A percentile compares a stretch with the other conserved stretches of the same genome.
phyloP scores from a whole-genome alignment of 2,329 filamentous ascomycete species.

The Calonectria pseudoreteaudii region DNA sequence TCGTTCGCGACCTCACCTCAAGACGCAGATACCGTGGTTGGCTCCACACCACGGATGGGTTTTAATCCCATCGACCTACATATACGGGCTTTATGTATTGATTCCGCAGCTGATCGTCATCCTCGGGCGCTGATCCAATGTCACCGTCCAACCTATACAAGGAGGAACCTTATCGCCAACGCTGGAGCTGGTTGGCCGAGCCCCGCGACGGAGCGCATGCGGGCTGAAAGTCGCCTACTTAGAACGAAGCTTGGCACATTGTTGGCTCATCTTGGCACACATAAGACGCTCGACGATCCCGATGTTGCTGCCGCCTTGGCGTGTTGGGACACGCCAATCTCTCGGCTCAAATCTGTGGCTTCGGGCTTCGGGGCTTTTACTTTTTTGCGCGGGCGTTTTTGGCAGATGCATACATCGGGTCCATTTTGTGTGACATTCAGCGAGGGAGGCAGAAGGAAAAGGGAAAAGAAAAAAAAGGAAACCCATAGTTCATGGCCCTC shows the following conservation, averaged over 20 bases:
- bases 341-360: not conserved
- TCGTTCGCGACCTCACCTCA: not conserved
- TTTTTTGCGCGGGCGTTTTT: not conserved
- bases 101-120: not conserved
- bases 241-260: slow-evolving; percentile 21
- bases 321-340: not conserved
- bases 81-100: slow-evolving; percentile 5
- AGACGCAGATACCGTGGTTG: not conserved
- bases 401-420: not conserved
- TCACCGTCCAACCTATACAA: not conserved
- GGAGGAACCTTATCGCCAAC: not conserved
- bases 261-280: slow-evolving; percentile 3
- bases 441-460: not conserved
- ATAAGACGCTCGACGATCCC: not conserved
- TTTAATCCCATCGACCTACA: slow-evolving; percentile 12
- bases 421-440: not conserved
- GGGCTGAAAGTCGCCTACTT: slow-evolving; percentile 13
- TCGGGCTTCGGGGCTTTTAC: not conserved
- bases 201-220: not conserved
- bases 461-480: not conserved
- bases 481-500: not conserved
- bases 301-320: not conserved
- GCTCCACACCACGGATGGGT: not conserved
- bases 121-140: not conserved
- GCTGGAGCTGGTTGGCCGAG: not conserved